Evolutionary conservation across 495 filamentous ascomycete genomes (phyloP), one percentile per base, ranked within the genome.

Genomic region (Penicillium coprophilum): DNA sequence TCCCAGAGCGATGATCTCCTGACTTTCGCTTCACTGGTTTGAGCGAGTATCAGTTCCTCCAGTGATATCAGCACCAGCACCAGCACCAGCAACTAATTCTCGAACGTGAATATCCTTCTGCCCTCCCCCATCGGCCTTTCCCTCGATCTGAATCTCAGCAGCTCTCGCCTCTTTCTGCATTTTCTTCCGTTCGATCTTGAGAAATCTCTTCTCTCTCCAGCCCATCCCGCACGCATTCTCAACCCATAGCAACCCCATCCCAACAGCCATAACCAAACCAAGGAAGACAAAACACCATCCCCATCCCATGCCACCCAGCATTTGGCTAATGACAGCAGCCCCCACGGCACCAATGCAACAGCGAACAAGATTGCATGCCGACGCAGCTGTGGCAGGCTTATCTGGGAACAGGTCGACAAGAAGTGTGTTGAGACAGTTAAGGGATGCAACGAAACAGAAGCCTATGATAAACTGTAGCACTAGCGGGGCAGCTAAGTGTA

Each of bases 361-460:
- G 15, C 86, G 67, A 2, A 83, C 78, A 13, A 91, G 67, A 62
- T 91, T 90, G 55, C 84, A 86, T 0, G 85, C 84, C 1, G 87
- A 86, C 0, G 84, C 80, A 0, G 85, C 85, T 0, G 85, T 82
- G 0, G 80, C 81, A 0, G 86, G 78, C 6, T 62, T 74, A 2
- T 74, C 72, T 0, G 80, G 80, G 53, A 85, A 83, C 2, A 89
- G 71, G 51, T 91, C 87, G 2, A 88, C 77, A 10, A 89, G 68
- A 56, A 91, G 51, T 9, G 59, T 53, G 31, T 60, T 61, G 49
- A 55, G 40, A 54, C 63, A 24, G 66, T 79, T 78, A 43, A 83
- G 78, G 1, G 76, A 71, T 0, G 78, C 80, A 8, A 81, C 78
- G 19, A 83, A 70, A 28, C 71, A 74, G 49, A 80, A 58, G 0